These are phyloP conservation scores for Fusarium concolor DNA, from an alignment of 2,329 filamentous ascomycete genomes.

Conservation along the genomic window DNA sequence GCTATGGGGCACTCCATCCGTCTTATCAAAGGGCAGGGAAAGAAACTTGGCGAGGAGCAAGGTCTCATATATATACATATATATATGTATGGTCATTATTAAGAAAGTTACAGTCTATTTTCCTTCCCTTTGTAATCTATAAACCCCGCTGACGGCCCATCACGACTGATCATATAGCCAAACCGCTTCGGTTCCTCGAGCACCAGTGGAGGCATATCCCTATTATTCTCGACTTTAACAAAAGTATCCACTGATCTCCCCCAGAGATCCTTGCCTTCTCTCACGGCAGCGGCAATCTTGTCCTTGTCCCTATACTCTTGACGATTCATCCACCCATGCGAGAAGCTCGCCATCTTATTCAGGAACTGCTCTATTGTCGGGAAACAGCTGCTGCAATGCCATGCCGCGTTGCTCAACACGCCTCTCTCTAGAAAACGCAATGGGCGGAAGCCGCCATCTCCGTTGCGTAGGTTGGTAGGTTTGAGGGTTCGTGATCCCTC, in stretches of 20 bases:
- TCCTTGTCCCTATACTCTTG: slow-evolving; percentile 59
- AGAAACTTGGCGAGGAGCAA: too few species aligned
- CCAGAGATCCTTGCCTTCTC: slow-evolving; percentile 66
- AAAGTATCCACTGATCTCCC: slow-evolving; percentile 62
- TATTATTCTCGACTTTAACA: slow-evolving; percentile 60
- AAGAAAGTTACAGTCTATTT: too few species aligned
- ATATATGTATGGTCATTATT: too few species aligned
- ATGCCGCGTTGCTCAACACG: slow-evolving; percentile 62
- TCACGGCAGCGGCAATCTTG: slow-evolving; percentile 63
- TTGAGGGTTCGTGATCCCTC: slow-evolving; percentile 57
- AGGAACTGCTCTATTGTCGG: slow-evolving; percentile 65
- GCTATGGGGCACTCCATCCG: too few species aligned
- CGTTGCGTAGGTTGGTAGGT: slow-evolving; percentile 65
- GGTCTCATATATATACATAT: too few species aligned
- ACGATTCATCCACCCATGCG: slow-evolving; percentile 64
- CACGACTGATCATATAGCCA: slow-evolving; percentile 58
- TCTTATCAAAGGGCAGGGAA: too few species aligned
- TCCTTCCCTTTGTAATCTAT: slow-evolving; percentile 52
- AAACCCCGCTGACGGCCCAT: slow-evolving; percentile 61
- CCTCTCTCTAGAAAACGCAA: slow-evolving; percentile 56
- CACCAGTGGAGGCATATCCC: slow-evolving; percentile 64
- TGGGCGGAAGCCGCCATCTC: slow-evolving; percentile 55
- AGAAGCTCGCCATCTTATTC: slow-evolving; percentile 67
- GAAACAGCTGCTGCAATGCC: slow-evolving; percentile 73
- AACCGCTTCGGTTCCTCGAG: slow-evolving; percentile 54